Evolutionary conservation across 305 asterid genomes (phyloP).

Genomic region (Fraxinus platypoda): DNA sequence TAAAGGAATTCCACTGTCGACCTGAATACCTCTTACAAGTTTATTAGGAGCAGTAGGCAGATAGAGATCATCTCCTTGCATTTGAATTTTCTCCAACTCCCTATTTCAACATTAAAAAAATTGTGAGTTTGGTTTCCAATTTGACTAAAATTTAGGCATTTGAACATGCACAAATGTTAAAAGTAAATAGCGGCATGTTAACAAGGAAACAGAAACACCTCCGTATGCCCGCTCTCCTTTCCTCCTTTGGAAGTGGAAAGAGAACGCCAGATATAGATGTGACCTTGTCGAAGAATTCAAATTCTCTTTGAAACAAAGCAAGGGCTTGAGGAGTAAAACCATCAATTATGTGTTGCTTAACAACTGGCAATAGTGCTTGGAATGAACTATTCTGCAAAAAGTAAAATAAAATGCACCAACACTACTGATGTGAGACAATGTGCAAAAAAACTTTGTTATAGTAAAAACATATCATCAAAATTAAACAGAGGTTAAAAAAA

Average conservation of each 20-base stretch:
- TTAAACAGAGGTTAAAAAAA: not conserved
- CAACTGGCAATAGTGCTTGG: constrained; percentile 78
- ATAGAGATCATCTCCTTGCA: constrained; percentile 92
- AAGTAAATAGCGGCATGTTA: constrained; percentile 21
- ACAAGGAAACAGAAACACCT: constrained; percentile 47
- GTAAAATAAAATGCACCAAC: constrained; percentile 6
- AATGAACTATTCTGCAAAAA: constrained; percentile 61
- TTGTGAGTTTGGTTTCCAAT: not conserved
- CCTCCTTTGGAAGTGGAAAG: constrained; percentile 91
- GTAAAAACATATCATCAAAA: constrained; percentile 1
- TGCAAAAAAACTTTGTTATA: constrained; percentile 10
- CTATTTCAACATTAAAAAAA: constrained; percentile 39
- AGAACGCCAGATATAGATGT: constrained; percentile 97
- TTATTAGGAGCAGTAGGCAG: constrained; percentile 95
- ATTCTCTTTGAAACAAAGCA: constrained; percentile 76
- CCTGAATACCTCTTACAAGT: constrained; percentile 89
- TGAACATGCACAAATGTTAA: constrained; percentile 1
- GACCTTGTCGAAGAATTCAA: constrained; percentile 98
- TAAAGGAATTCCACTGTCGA: constrained; percentile 95
- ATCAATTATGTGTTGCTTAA: constrained; percentile 80
- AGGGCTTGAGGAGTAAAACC: constrained; percentile 82
- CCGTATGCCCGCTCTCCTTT: constrained; percentile 90
- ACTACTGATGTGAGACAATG: constrained; percentile 7
- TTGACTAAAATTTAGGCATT: constrained; percentile 17
- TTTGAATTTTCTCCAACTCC: constrained; percentile 91